phyloP scores from a whole-genome alignment of 2,329 filamentous ascomycete species.

The Ceratocystis cacaofunesta region DNA sequence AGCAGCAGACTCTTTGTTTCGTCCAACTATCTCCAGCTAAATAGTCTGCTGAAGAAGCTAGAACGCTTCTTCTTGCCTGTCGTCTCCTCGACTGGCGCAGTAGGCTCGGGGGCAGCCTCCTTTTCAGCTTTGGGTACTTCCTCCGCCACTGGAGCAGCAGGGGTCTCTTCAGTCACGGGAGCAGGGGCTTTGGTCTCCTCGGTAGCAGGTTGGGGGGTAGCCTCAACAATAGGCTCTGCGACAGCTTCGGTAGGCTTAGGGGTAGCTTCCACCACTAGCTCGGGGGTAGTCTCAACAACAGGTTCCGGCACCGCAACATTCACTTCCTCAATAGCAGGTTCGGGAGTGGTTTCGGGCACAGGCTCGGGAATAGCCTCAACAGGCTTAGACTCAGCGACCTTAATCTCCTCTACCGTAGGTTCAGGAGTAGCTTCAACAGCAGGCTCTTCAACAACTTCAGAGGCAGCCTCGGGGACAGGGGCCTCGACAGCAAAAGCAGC shows the following conservation, averaged over 20 bases:
- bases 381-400: slow-evolving; percentile 18
- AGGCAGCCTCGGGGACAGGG: slow-evolving; percentile 18
- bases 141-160: slow-evolving; percentile 1
- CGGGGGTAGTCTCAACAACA: slow-evolving; percentile 16
- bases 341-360: slow-evolving; percentile 16
- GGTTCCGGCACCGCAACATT: slow-evolving; percentile 17
- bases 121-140: slow-evolving; percentile 10
- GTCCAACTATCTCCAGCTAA: slow-evolving; percentile 14
- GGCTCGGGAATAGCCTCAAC: slow-evolving; percentile 14
- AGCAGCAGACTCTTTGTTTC: not conserved
- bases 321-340: slow-evolving; percentile 13
- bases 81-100: not conserved
- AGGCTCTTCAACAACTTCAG: slow-evolving; percentile 7
- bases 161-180: slow-evolving; percentile 30
- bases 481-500: slow-evolving; percentile 47
- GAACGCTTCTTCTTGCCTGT: slow-evolving; percentile 12
- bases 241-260: not conserved
- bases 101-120: not conserved
- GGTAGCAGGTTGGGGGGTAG: slow-evolving; percentile 7
- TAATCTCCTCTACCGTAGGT: slow-evolving; percentile 15
- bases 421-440: slow-evolving; percentile 13
- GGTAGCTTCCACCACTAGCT: slow-evolving; percentile 18
- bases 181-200: slow-evolving; percentile 18
- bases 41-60: slow-evolving; percentile 14
- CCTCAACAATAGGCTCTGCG: slow-evolving; percentile 16